Evolutionary conservation across 2,329 filamentous ascomycete genomes (phyloP).

Genomic region (Colletotrichum sp.): DNA sequence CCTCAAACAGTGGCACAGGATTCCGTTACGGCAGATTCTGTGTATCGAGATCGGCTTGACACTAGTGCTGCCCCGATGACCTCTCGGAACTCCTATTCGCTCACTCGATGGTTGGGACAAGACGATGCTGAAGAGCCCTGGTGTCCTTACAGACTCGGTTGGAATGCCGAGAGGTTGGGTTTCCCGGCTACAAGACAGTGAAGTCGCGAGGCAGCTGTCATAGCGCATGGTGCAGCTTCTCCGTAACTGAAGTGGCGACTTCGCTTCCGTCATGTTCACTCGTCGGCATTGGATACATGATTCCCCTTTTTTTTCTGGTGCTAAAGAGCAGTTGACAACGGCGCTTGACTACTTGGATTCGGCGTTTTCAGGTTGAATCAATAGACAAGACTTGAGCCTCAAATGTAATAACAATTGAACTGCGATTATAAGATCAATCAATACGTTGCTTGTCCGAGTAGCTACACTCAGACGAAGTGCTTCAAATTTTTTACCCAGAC

Average conservation of each 20-base stretch:
- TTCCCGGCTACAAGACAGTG: neutral
- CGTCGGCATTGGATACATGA: neutral
- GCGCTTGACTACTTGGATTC: neutral
- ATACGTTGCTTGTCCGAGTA: neutral
- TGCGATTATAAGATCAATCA: neutral
- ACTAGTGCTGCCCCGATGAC: neutral
- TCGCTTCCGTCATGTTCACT: neutral
- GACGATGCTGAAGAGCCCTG: neutral
- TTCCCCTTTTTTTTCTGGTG: neutral
- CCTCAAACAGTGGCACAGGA: neutral
- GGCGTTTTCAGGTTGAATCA: neutral
- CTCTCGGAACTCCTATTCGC: neutral
- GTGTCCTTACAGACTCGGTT: neutral
- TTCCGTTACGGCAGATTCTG: neutral
- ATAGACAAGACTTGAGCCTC: neutral
- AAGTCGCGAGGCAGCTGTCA: neutral
- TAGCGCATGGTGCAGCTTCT: neutral
- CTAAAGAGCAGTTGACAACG: neutral
- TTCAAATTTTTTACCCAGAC: neutral
- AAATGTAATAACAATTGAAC: neutral
- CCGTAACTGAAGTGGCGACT: neutral
- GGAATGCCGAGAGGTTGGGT: neutral
- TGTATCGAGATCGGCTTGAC: neutral
- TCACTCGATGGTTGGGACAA: neutral
- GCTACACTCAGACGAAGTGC: neutral